A percentile compares a stretch with the other conserved stretches of the same genome.
phyloP scores from a whole-genome alignment of 257 asterid genomes.

The Solanum dulcamara region DNA sequence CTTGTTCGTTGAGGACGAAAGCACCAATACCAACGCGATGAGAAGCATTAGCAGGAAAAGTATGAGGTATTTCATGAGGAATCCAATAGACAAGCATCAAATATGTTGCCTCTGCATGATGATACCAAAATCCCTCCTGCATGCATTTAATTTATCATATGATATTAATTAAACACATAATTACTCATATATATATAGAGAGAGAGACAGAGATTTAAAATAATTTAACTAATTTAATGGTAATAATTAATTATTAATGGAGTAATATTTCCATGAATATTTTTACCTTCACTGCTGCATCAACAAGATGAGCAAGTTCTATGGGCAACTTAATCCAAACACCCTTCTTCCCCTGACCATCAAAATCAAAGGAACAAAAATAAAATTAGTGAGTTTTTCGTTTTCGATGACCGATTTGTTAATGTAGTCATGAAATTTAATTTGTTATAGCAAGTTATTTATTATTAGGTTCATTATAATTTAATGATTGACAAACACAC shows the following conservation, averaged over 20 bases:
- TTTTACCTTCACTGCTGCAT: constrained; percentile 64
- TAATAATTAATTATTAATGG: not conserved
- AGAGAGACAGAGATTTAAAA: too few species aligned
- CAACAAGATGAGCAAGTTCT: constrained; percentile 69
- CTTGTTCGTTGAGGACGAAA: constrained; percentile 46
- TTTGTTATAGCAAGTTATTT: not conserved
- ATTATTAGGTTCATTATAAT: too few species aligned
- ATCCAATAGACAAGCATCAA: constrained; percentile 92
- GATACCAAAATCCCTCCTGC: constrained; percentile 91
- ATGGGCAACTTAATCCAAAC: constrained; percentile 87
- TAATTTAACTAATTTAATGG: not conserved
- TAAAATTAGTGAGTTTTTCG: not conserved
- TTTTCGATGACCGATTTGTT: not conserved
- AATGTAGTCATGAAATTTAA: too few species aligned
- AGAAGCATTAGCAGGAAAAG: constrained; percentile 77
- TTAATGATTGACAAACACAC: too few species aligned
- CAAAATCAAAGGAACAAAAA: not conserved
- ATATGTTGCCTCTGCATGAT: constrained; percentile 80
- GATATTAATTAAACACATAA: not conserved
- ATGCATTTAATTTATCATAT: not conserved
- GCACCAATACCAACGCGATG: constrained; percentile 93
- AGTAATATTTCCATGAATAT: not conserved
- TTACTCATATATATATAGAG: too few species aligned
- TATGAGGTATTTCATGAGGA: constrained; percentile 31
- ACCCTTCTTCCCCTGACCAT: constrained; percentile 71